A percentile compares a stretch with the other conserved stretches of the same genome.
Conservation (phyloP, 306 rosid genomes). For the Corylus avellana region DNA sequence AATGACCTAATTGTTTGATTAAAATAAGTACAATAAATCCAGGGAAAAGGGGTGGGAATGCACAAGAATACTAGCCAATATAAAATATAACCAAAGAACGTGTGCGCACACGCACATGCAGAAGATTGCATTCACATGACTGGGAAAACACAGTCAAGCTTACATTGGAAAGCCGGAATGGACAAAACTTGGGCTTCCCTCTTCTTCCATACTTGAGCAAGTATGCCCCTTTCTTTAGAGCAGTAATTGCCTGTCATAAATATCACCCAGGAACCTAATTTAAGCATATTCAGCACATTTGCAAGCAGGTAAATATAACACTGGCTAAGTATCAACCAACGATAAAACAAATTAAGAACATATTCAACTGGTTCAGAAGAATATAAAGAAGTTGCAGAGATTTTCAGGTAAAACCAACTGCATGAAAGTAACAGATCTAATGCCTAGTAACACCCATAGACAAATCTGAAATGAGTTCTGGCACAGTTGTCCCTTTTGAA, state of each 20-base stretch:
- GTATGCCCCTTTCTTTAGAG: conserved; percentile 94
- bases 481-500: background rate
- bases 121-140: conserved; percentile 15
- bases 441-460: conserved; percentile 14
- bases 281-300: conserved; percentile 26
- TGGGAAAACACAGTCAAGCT: conserved; percentile 40
- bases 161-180: conserved; percentile 95
- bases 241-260: conserved; percentile 84
- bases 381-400: background rate
- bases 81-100: background rate
- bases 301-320: conserved; percentile 13
- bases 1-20: background rate
- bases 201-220: conserved; percentile 98
- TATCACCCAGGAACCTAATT: conserved; percentile 33
- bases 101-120: background rate
- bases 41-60: background rate
- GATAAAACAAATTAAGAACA: background rate
- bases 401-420: background rate
- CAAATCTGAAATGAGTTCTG: conserved; percentile 8
- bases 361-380: background rate
- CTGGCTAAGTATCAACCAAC: background rate
- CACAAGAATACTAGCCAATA: background rate
- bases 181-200: conserved; percentile 97
- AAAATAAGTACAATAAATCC: background rate
- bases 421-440: conserved; percentile 12